Evolutionary conservation across 306 rosid genomes (phyloP).

Genomic region (Fagus crenata): DNA sequence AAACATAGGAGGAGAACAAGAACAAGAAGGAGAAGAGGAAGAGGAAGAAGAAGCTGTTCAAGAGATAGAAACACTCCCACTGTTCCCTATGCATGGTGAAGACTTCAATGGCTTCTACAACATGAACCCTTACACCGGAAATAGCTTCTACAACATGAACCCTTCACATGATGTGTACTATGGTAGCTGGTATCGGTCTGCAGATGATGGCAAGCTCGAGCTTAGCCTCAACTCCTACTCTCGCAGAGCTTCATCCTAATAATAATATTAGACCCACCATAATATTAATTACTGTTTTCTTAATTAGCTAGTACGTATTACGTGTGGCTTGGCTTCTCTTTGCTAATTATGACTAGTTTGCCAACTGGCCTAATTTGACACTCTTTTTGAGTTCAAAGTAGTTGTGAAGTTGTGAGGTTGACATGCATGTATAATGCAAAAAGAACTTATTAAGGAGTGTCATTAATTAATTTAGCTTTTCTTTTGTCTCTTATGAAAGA

Average conservation of each 20-base stretch:
- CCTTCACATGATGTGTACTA: conserved; percentile 49
- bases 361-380: conserved; percentile 21
- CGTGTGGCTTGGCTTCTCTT: conserved; percentile 12
- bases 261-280: not conserved
- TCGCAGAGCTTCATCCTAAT: conserved; percentile 44
- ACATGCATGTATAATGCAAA: conserved; percentile 36
- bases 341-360: conserved; percentile 20
- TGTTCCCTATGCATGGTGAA: conserved; percentile 88
- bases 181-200: conserved; percentile 49
- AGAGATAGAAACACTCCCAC: conserved; percentile 89
- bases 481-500: conserved; percentile 27
- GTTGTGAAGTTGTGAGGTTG: conserved; percentile 24
- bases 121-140: conserved; percentile 51
- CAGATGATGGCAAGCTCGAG: conserved; percentile 48
- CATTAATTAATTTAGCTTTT: conserved; percentile 21
- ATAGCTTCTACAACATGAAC: conserved; percentile 52
- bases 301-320: conserved; percentile 4
- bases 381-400: conserved; percentile 24
- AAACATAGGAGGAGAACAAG: conserved; percentile 31
- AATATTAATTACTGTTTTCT: not conserved
- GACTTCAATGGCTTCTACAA: conserved; percentile 62
- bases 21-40: conserved; percentile 27
- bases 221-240: conserved; percentile 82
- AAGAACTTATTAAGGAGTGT: conserved; percentile 35
- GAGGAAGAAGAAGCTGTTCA: conserved; percentile 15